Evolutionary conservation across 306 rosid species (phyloP), one percentile per base, ranked within the genome.

Genomic region (Vigna mungo): DNA sequence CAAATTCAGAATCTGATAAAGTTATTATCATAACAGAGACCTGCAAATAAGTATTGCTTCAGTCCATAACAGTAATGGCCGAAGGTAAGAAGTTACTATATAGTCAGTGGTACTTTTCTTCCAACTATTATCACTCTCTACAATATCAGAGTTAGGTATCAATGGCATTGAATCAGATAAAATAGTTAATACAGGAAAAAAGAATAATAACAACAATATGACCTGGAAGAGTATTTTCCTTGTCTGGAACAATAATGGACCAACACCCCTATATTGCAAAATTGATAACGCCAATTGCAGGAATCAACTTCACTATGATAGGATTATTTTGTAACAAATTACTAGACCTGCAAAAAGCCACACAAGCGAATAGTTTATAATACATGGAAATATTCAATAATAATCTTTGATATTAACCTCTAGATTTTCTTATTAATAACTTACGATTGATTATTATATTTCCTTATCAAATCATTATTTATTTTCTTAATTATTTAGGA

Each of bases 41-140:
- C 98, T 94, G 98, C 97, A 94, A 78, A 94, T 84, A 79, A 94
- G 93, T 82, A 88, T 43, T 64, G 92, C 93, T 85, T 94, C 98
- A 8, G 77, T 70, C 98, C 98, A 94, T 56, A 94, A 87, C 61
- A 94, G 78, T 85, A 90, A 61, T 71, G 98, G 98, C 75, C 51
- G 97, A 80, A 94, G 78, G 83, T 89, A 94, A 6, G 94, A 88
- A 63, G 88, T 86, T 66, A 85, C 82, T 43, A 94, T 75, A 78
- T 86, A 72, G 82, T 81, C 78, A 34, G 93, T 89, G 52, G 71
- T 78, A 79, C 97, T 92, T 88, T 90, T 94, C 83, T 92, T 92
- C 98, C 98, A 94, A 76, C 83, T 88, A 77, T 46, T 86, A 81
- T 94, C 98, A 76, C 74, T 85, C 82, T 87, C 98, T 94, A 92